Evolutionary conservation across 441 rosid species (phyloP).

Genomic region (Populus trichocarpa): DNA sequence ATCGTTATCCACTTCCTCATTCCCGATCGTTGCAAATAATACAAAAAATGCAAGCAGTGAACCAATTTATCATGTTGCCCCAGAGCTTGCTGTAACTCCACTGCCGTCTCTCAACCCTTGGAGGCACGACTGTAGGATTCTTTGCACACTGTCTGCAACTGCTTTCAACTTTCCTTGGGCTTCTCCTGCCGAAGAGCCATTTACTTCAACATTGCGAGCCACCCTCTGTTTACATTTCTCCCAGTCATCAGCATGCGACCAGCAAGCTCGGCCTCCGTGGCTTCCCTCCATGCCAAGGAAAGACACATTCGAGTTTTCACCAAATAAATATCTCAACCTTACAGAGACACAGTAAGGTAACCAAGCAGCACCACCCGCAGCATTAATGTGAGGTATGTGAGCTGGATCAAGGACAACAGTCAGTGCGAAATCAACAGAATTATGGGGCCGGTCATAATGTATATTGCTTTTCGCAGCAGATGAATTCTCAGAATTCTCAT

Average conservation of each 20-base stretch:
- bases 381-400: conserved; percentile 72
- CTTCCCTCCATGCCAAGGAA: conserved; percentile 96
- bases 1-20: background rate
- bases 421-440: conserved; percentile 79
- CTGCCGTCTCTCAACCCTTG: conserved; percentile 68
- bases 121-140: conserved; percentile 57
- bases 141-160: conserved; percentile 85
- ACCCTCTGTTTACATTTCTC: conserved; percentile 91
- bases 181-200: conserved; percentile 52
- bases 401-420: conserved; percentile 95
- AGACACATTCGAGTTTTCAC: conserved; percentile 57
- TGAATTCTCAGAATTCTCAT: conserved; percentile 28
- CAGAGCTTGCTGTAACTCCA: conserved; percentile 36
- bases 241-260: conserved; percentile 87
- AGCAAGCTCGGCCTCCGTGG: conserved; percentile 98
- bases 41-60: background rate
- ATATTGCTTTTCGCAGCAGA: conserved; percentile 83
- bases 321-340: conserved; percentile 72
- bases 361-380: conserved; percentile 99
- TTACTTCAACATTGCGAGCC: conserved; percentile 59
- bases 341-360: conserved; percentile 92
- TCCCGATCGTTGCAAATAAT: background rate
- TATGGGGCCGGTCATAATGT: conserved; percentile 74
- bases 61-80: conserved; percentile 22
- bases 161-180: conserved; percentile 70